Base-by-base conservation (phyloP, 495 filamentous ascomycete species). In the Penicillium roqueforti region DNA sequence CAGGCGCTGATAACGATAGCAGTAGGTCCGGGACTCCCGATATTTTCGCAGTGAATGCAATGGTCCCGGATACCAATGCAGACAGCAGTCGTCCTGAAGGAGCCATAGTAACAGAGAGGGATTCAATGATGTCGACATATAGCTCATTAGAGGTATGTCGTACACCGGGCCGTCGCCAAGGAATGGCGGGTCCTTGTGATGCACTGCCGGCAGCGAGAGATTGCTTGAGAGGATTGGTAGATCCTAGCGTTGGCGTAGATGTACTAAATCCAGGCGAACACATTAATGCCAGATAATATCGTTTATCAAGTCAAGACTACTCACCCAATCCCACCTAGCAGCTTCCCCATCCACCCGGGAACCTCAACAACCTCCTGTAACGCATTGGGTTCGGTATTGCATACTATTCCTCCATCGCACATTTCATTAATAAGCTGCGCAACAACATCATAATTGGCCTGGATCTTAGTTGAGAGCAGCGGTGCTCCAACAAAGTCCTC, bases 401-500 rank as follows among this genome's bases (percentile, higher is more conserved):
- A 87, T 11, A 96, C 79, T n/a, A 85, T 78, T 3, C 93, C 95
- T 11, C 83, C 91, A 81, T 99, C 93, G 68, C 92, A 96, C 86
- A 97, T 96, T 73, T 99, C 93, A 60, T 85, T 87, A 25, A 97
- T 78, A 7, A 99, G 73, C 70, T 97, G 95, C 16, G 91, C 91
- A 20, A 96, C 88, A 39, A 97, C 86, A 83, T 97, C 90, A 66
- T 97, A 99, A 68, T 83, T 88, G 28, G 76, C 76, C 68, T 96
- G 90, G 61, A 99, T 85, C 72, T 92, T 96, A 53, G 76, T 78
- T 14, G 90, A 86, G 19, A 96, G 73, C 47, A 99, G 70, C 3
- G 93, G 93, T n/a, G 88, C 80, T 31, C 92, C 92, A 11, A 97
- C 77, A 63, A 97, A 97, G 52, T 97, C 93, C 72, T 99, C 95